Conservation (phyloP, 805 yeast species). For the Yarrowia sp. region DNA sequence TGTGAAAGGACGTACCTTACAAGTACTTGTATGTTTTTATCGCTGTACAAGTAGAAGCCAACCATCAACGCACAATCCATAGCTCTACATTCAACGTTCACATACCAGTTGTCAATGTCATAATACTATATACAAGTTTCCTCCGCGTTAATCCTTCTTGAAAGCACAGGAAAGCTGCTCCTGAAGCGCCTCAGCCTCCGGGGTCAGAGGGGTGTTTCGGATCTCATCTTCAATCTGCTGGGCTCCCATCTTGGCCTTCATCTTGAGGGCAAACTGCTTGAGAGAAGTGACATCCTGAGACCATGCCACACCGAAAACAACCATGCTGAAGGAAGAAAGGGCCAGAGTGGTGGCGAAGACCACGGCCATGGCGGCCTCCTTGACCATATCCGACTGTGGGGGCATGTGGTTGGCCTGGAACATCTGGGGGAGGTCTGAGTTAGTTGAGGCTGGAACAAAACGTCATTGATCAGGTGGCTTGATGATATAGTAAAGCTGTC, state of each 20-base stretch:
- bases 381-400: constrained; percentile 78
- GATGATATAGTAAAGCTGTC: no score
- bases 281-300: constrained; percentile 71
- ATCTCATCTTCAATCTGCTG: constrained; percentile 44
- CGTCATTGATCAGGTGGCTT: background rate
- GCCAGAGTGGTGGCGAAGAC: constrained; percentile 81
- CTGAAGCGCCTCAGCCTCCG: constrained; percentile 35
- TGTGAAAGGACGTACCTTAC: no score
- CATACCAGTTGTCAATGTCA: no score
- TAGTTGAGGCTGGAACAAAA: background rate
- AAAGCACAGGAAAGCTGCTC: constrained; percentile 4
- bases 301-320: constrained; percentile 80
- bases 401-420: constrained; percentile 88
- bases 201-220: constrained; percentile 24
- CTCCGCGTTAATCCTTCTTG: constrained; percentile 15
- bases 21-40: background rate
- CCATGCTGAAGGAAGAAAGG: constrained; percentile 72
- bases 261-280: constrained; percentile 72
- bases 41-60: background rate
- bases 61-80: background rate
- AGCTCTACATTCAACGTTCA: no score
- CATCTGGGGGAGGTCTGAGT: constrained; percentile 64
- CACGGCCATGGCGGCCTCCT: constrained; percentile 86
- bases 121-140: constrained; percentile 24
- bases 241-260: constrained; percentile 73